Conservation (phyloP, 129 eudicot species). For the Apium graveolens region DNA sequence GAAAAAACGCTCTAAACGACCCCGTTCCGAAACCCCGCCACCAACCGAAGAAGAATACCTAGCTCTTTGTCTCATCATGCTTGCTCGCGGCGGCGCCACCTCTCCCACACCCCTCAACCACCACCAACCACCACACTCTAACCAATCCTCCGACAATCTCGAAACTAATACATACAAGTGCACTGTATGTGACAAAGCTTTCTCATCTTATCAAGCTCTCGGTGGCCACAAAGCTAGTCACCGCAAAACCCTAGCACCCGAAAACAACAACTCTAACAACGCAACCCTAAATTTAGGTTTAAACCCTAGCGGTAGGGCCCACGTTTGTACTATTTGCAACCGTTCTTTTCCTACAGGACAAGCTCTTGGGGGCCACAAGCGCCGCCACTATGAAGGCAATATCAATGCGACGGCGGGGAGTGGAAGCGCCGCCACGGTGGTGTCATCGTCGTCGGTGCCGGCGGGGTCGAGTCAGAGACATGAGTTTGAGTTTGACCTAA, state of each 20-base stretch:
- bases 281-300: slow-evolving; percentile 23
- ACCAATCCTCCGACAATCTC: not conserved
- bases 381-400: slow-evolving; percentile 82
- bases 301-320: slow-evolving; percentile 52
- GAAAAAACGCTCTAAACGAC: slow-evolving; percentile 58
- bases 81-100: slow-evolving; percentile 48
- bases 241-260: slow-evolving; percentile 35
- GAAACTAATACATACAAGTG: slow-evolving; percentile 37
- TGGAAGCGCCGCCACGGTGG: slow-evolving; percentile 12
- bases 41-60: slow-evolving; percentile 65
- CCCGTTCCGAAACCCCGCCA: slow-evolving; percentile 21
- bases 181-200: slow-evolving; percentile 56
- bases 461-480: too few species aligned
- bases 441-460: slow-evolving; percentile 33
- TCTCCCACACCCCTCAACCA: slow-evolving; percentile 19
- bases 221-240: slow-evolving; percentile 99
- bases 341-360: slow-evolving; percentile 71
- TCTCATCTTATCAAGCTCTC: slow-evolving; percentile 78
- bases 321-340: slow-evolving; percentile 63
- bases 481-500: too few species aligned
- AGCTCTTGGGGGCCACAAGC: slow-evolving; percentile 91
- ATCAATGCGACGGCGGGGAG: slow-evolving; percentile 6
- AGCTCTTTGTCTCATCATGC: slow-evolving; percentile 75
- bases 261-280: slow-evolving; percentile 22
- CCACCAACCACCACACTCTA: not conserved